Conservation (phyloP, 805 yeast species). For the Wilhelminamyces savonicus region DNA sequence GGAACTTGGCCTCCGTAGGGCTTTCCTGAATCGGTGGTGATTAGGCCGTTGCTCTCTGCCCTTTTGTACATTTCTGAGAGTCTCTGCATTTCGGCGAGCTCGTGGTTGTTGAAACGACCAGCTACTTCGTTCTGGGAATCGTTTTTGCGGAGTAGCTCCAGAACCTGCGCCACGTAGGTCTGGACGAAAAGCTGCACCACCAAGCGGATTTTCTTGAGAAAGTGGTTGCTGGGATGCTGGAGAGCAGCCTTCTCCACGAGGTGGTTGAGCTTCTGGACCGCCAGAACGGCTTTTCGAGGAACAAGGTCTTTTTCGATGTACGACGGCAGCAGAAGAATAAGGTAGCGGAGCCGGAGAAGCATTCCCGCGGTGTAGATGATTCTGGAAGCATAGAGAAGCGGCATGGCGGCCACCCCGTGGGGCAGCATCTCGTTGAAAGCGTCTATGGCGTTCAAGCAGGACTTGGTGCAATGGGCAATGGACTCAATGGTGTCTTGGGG, state of each 20-base stretch:
- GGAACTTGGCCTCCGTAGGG: conserved; percentile 18
- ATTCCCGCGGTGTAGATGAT: conserved; percentile 62
- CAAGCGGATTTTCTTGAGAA: conserved; percentile 47
- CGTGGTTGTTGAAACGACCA: conserved; percentile 7
- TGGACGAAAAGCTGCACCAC: conserved; percentile 55
- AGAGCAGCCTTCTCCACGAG: conserved; percentile 23
- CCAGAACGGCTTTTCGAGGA: conserved; percentile 38
- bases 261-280: conserved; percentile 22
- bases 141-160: conserved; percentile 14
- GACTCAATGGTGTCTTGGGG: conserved; percentile 30
- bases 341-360: conserved; percentile 50
- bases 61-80: conserved; percentile 6
- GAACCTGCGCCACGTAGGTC: conserved; percentile 54
- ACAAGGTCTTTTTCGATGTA: conserved; percentile 37
- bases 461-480: conserved; percentile 45
- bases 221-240: conserved; percentile 35
- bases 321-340: conserved; percentile 48
- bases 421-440: conserved; percentile 40
- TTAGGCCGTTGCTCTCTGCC: conserved; percentile 2
- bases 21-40: conserved; percentile 5
- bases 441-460: conserved; percentile 46
- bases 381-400: conserved; percentile 51
- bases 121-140: conserved; percentile 1
- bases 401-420: conserved; percentile 48
- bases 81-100: conserved; percentile 13